A percentile compares a stretch with the other conserved stretches of the same genome.
Conservation (phyloP, 768 basidiomycete species). For the Termitomyces sp. region DNA sequence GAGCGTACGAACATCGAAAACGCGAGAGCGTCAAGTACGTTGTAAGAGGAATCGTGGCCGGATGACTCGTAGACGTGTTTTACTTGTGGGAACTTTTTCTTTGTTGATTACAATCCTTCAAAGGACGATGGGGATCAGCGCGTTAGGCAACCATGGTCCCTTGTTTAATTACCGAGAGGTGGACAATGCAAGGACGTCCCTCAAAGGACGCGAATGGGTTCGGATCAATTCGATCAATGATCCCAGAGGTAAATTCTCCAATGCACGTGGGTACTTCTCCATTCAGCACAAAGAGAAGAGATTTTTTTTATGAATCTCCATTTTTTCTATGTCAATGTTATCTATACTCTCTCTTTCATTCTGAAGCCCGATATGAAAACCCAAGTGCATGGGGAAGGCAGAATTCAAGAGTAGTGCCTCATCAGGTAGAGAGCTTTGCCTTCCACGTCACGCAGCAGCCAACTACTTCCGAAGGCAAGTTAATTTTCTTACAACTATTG, state of each 20-base stretch:
- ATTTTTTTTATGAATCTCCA: too few relatives aligned
- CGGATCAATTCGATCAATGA: background rate
- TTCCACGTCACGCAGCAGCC: background rate
- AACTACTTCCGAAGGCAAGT: conserved; percentile 49
- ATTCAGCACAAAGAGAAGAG: background rate
- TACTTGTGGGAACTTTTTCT: background rate
- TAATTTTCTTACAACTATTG: conserved; percentile 90
- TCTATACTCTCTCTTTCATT: too few relatives aligned
- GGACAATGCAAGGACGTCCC: background rate
- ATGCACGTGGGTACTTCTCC: background rate
- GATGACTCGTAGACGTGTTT: background rate
- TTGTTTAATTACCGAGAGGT: background rate
- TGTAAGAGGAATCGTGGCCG: background rate
- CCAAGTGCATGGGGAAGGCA: too few relatives aligned
- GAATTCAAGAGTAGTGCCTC: conserved; percentile 26
- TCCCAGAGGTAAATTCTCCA: background rate
- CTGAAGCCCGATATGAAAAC: too few relatives aligned
- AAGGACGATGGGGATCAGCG: background rate
- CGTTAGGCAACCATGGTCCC: background rate
- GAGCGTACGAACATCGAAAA: too few relatives aligned
- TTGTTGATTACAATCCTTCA: background rate
- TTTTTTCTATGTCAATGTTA: too few relatives aligned
- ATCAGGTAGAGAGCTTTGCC: conserved; percentile 44
- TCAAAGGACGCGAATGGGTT: background rate
- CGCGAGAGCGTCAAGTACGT: background rate